Evolutionary conservation across 805 yeast genomes (phyloP), one percentile per base, ranked within the genome.

Genomic region (Debaryomyces hansenii): DNA sequence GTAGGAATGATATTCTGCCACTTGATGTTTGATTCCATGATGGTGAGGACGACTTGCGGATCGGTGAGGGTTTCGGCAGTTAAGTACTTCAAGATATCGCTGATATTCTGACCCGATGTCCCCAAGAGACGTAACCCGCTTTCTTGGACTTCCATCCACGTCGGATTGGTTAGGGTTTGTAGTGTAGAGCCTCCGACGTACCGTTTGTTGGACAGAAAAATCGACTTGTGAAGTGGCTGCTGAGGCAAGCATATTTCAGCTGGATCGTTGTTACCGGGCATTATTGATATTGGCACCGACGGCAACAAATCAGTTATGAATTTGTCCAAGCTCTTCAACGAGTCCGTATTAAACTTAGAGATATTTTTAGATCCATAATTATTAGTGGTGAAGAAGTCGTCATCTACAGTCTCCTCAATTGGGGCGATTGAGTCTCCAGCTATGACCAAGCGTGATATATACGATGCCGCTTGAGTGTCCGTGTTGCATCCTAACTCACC

Each of bases 1-100:
- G 97, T 90, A 2, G 99, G 99, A 0, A 88, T 83, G 20, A 88
- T 72, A 58, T 89, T 89, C 57, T 90, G 92, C 96, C 97, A 91
- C 39, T 71, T 67, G 32, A 94, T 59, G 0, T 88, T 85, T 12
- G 82, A 74, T 54, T 84, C 87, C 70, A 92, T 74, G 16, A 68
- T 55, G 4, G 58, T 48, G 8, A 47, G 7, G 2, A 44, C 18
- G 56, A 85, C 66, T 16, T 77, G 75, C 14, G 80, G 54, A 46
- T 86, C 66, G 14, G 46, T 20, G 8, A 58, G 60, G 1, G 59
- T 58, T 16, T 64, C 58, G 24, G 74, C 66, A 8, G 42, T 40
- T 47, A 77, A 59, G 56, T 92, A 92, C 56, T 84, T 87, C 58
- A 74, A 70, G 36, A 94, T 78, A 63, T 94, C 98, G 49, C 79